phyloP scores from a whole-genome alignment of 2,329 filamentous ascomycete species.

The Torrubiella hemipterigena region DNA sequence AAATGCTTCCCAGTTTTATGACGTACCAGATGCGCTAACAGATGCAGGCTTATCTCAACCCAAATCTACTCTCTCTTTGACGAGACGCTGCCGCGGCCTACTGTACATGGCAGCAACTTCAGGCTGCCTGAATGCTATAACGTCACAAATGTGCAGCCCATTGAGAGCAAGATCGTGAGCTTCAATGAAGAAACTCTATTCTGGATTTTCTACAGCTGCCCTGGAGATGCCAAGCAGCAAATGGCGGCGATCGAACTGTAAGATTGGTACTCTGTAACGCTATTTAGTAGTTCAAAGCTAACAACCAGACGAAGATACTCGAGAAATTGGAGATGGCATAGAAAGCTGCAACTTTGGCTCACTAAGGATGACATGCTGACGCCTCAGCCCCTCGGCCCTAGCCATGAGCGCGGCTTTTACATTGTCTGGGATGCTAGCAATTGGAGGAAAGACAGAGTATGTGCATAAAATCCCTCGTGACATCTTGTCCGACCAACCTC shows the following conservation, averaged over 20 bases:
- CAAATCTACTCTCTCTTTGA: constrained; percentile 52
- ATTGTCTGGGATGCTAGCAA: constrained; percentile 51
- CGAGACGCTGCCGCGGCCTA: constrained; percentile 44
- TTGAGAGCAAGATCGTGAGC: constrained; percentile 52
- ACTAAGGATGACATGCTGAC: constrained; percentile 57
- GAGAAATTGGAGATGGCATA: constrained; percentile 58
- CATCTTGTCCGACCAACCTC: too few relatives aligned
- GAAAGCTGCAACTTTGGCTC: constrained; percentile 53
- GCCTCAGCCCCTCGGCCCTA: constrained; percentile 44
- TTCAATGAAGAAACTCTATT: constrained; percentile 60
- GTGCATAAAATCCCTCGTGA: constrained; percentile 13
- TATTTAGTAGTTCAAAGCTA: constrained; percentile 1
- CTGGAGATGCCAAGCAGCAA: constrained; percentile 49
- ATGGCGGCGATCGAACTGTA: constrained; percentile 53
- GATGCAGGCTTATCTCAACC: constrained; percentile 37
- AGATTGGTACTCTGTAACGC: constrained; percentile 14
- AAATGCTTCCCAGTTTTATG: background rate
- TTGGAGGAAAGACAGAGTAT: constrained; percentile 52
- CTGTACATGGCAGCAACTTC: constrained; percentile 37
- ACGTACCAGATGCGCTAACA: constrained; percentile 8
- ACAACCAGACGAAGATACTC: constrained; percentile 34
- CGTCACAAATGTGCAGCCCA: constrained; percentile 52
- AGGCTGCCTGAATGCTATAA: constrained; percentile 54
- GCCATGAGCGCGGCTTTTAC: constrained; percentile 53
- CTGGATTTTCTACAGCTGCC: constrained; percentile 59